Conservation (phyloP, 140 eudicot genomes). For the Stevia rebaudiana region DNA sequence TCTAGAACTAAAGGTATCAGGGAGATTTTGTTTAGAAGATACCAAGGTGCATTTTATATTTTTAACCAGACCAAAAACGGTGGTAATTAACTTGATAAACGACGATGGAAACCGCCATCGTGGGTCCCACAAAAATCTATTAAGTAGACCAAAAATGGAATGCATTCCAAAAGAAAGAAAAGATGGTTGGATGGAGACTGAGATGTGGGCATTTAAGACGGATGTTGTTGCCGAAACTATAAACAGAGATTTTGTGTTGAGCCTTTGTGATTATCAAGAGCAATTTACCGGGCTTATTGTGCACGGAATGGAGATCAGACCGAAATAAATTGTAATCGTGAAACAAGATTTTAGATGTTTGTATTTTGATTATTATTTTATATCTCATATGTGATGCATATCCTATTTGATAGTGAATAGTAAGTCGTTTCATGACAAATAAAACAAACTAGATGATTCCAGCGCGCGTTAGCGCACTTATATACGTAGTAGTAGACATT, state of each 20-base stretch:
- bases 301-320: constrained; percentile 17
- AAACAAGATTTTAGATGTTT: no score
- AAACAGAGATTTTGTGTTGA: not conserved
- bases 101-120: not conserved
- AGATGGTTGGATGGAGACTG: constrained; percentile 25
- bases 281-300: constrained; percentile 15
- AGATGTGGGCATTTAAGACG: not conserved
- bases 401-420: no score
- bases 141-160: constrained; percentile 16
- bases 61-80: not conserved
- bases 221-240: not conserved
- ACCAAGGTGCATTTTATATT: not conserved
- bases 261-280: not conserved
- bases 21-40: no score
- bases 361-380: no score
- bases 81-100: not conserved
- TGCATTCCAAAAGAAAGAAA: constrained; percentile 4
- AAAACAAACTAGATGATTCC: no score
- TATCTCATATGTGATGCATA: no score
- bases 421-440: no score
- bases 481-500: no score
- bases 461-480: no score
- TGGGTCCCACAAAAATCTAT: not conserved
- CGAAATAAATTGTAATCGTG: constrained; percentile 4
- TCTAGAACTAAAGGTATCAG: not conserved